Conservation (phyloP, 1,284 basidiomycete species). For the Earliella scabrosa region DNA sequence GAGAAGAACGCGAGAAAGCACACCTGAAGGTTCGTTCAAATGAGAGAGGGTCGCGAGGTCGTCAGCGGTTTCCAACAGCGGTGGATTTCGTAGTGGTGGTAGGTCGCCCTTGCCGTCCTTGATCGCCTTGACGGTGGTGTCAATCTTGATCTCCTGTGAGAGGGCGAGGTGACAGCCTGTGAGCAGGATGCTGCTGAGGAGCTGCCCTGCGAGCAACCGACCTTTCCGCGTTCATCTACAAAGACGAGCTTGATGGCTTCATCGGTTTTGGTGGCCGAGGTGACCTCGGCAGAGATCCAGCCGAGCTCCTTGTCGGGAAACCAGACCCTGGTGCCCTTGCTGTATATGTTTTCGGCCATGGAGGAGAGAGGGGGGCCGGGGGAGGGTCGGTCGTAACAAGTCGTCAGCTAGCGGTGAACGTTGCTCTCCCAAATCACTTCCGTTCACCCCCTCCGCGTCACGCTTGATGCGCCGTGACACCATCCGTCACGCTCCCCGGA, state of each 20-base stretch:
- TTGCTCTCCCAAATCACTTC: neutral
- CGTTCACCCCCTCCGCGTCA: slow-evolving; percentile 8
- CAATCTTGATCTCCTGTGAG: slow-evolving; percentile 72
- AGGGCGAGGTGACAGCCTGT: neutral
- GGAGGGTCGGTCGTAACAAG: slow-evolving; percentile 25
- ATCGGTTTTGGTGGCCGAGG: slow-evolving; percentile 58
- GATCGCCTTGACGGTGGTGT: slow-evolving; percentile 80
- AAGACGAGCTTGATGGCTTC: slow-evolving; percentile 81
- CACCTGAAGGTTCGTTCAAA: slow-evolving; percentile 97
- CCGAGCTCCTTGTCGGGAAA: slow-evolving; percentile 92
- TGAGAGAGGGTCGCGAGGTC: slow-evolving; percentile 98
- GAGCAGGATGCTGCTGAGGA: slow-evolving; percentile 3
- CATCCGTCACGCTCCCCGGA: too few relatives aligned
- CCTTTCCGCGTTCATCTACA: slow-evolving; percentile 88
- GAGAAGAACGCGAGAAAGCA: slow-evolving; percentile 25
- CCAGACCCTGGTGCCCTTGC: slow-evolving; percentile 85
- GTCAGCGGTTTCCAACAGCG: slow-evolving; percentile 94
- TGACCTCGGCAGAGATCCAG: slow-evolving; percentile 90
- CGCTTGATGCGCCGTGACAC: slow-evolving; percentile 8
- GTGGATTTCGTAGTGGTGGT: slow-evolving; percentile 96
- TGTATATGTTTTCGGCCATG: slow-evolving; percentile 88
- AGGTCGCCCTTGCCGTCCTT: slow-evolving; percentile 76
- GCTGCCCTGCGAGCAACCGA: slow-evolving; percentile 35
- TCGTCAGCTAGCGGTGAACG: slow-evolving; percentile 18
- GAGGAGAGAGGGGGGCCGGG: slow-evolving; percentile 17